Base-by-base conservation (phyloP, 1,284 basidiomycete genomes). In the Ceratobasidium sp. region DNA sequence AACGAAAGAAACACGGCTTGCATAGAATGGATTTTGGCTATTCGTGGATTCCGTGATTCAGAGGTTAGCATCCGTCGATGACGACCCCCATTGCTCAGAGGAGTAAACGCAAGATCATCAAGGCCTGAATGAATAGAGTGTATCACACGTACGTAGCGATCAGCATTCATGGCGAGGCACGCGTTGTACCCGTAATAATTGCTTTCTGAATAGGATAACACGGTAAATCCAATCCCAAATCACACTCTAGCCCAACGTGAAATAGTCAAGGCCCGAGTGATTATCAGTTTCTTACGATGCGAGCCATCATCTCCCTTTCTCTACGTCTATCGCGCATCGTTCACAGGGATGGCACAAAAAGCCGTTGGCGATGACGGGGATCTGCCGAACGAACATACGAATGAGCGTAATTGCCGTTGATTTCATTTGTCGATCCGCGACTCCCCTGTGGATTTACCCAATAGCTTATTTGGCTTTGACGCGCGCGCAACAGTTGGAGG, bases 361-460 rank as follows among this genome's bases (percentile, higher is more conserved):
- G n/a, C 21, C 53, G 30, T 21, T 55, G 53, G 12, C 53, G 53
- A 55, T 55, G 53, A 34, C 53, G 53, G 53, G 53, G 53, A 55
- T 34, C 53, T 55, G 53, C 53, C 53, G 53, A 55, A 55, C 32
- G 53, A 45, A 60, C 26, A 28, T 23, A 28, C 41, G 39, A 9
- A 16, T 28, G n/a, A 43, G 23, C 21, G 59, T 60, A 60, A 46
- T 60, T 60, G 59, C 59, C 59, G 59, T 60, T 60, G 59, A 60
- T 60, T 43, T 30, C 43, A 43, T 45, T 45, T 60, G 43, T 60
- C 59, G 43, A 45, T 45, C 59, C 43, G 59, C 41, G 43, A 18
- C 43, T 26, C 41, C 59, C 59, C 41, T 60, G 41, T 39, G 23
- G 59, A 46, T 60, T 45, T 60, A 60, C 59, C 41, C 59, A n/a